Percentiles rank a stretch among this genome's conserved stretches.
Conservation (phyloP, 495 filamentous ascomycete species). For the Aspergillus saccharolyticus region DNA sequence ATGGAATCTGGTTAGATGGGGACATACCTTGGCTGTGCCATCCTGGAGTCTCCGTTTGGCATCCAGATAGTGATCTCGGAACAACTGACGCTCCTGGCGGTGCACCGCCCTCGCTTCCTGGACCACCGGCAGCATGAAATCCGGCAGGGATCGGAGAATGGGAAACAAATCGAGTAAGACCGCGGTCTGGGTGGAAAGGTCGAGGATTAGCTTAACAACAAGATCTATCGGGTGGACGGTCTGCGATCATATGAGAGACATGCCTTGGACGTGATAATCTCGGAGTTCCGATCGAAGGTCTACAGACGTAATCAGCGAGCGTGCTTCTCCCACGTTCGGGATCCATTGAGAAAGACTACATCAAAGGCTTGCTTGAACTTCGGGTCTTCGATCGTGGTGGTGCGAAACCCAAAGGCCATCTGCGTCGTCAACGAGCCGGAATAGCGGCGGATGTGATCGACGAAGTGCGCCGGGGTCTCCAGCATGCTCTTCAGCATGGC, state of each 20-base stretch:
- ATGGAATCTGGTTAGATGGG: no score
- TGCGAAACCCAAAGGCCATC: slow-evolving; percentile 53
- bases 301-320: slow-evolving; percentile 34
- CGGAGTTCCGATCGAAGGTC: slow-evolving; percentile 8
- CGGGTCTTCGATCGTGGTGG: slow-evolving; percentile 41
- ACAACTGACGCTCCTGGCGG: slow-evolving; percentile 28
- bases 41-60: slow-evolving; percentile 25
- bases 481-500: slow-evolving; percentile 26
- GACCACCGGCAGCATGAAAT: slow-evolving; percentile 24
- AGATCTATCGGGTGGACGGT: no score
- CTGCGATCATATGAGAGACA: no score
- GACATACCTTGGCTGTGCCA: slow-evolving; percentile 12
- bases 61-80: slow-evolving; percentile 33
- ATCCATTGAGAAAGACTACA: slow-evolving; percentile 43
- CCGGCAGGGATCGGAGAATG: slow-evolving; percentile 24
- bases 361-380: slow-evolving; percentile 51
- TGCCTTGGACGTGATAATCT: no score
- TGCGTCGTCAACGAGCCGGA: slow-evolving; percentile 50
- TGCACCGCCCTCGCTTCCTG: slow-evolving; percentile 37
- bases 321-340: no score
- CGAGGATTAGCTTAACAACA: no score
- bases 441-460: slow-evolving; percentile 51
- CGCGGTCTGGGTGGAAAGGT: no score
- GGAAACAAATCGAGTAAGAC: slow-evolving; percentile 31
- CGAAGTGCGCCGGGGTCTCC: slow-evolving; percentile 32